Evolutionary conservation across 495 filamentous ascomycete genomes (phyloP), one percentile per base, ranked within the genome.

Genomic region (Penicillium subrubescens): DNA sequence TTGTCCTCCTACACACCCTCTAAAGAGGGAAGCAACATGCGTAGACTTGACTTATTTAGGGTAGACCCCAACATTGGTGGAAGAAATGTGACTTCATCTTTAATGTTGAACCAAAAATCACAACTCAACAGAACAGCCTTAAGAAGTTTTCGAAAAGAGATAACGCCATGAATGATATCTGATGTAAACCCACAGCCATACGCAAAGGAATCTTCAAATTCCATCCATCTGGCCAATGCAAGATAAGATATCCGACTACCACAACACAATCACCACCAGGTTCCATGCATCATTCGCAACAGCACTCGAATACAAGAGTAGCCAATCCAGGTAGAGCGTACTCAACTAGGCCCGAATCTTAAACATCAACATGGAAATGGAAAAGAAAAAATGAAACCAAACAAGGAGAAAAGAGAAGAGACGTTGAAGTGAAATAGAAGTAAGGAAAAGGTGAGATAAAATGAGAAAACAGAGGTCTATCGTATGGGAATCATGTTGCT

Each of bases 401-500:
- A 43, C 12, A 23, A 15, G 11, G 43, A 8, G 48, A 7, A 31
- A 17, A 29, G 46, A 15, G 21, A 39, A 41, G 21, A 17, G 27
- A 27, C 11, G 35, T 21, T 25, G 55, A 57, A 46, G 3, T 19
- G 7, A 46, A 46, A 3, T 46, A 12, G 8, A 66, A 39, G 34
- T 11, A 17, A 21, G 8, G 5, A 17, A 46, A 56, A 62, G 12
- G 25, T 2, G 25, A 27, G 4, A 27, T 27, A 1, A 50, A 59
- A 39, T 34, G 3, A 7, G 8, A 23, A 48, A 58, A 43, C 27
- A 21, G 31, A 29, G 27, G 50, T 65, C 62, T 65, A 65, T 65
- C 62, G 37, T 54, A 60, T 65, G 62, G 62, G 57, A 60, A 60
- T 65, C 62, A 64, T 64, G 34, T 29, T 53, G 48, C 50, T 54